Evolutionary conservation across 352 stramenopile species (phyloP), one percentile per base, ranked within the genome.

Genomic region (Globisporangium parvum): DNA sequence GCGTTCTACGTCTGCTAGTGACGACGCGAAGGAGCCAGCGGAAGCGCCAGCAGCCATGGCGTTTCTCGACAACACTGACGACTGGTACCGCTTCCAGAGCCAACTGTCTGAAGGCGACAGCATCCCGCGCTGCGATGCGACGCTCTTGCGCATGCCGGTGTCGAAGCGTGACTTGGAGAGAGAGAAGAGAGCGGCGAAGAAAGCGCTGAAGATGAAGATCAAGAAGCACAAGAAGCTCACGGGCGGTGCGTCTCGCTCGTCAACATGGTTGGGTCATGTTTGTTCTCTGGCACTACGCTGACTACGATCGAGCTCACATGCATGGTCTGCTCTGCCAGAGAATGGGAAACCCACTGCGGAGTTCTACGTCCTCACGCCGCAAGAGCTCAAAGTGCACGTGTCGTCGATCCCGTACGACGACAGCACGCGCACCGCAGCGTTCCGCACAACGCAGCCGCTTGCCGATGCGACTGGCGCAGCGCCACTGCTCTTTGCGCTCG

Each of bases 151-250:
- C 31, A 76, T 90, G 49, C 80, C 80, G 6, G 72, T 90, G 57
- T 90, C 80, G 20, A 89, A 92, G 57, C 58, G 63, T 23, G 84
- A 91, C 14, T 73, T 89, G 18, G 77, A 91, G 45, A 87, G 84
- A 52, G 72, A 80, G 48, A 91, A 94, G 57, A 85, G 86, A 48
- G 65, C 70, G 1, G 68, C 62, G 17, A 91, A 92, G 60, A 94
- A 94, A 28, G 65, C 72, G 15, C 70, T 94, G 62, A 94, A 92
- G 63, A 91, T 88, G 59, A 85, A 87, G 59, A 91, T 94, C 66
- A 94, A 94, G 56, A 91, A 87, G 63, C 88, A 91, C 65, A 94
- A 92, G 58, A 92, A 91, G 60, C 31, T 54, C 4, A 71, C 76
- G 10, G 66, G 66, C 35, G 75, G 77, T 84, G 47, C 50, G 65